phyloP scores from a whole-genome alignment of 2,329 filamentous ascomycete species.

The Xylaria hypoxylon region DNA sequence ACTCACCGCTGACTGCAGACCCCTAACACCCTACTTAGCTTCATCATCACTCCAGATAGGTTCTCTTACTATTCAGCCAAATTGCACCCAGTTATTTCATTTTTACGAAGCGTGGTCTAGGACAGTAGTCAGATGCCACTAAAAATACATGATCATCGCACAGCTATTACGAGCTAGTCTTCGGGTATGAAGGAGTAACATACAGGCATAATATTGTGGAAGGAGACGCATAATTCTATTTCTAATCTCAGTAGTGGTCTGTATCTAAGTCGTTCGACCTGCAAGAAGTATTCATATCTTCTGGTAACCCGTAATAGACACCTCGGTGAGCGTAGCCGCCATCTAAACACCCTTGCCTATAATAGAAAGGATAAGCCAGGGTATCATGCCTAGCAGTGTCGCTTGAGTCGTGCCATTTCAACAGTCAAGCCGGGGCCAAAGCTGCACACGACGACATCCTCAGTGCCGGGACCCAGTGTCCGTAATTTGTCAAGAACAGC shows the following conservation, averaged over 20 bases:
- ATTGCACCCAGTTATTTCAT: background rate
- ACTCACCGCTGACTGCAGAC: too few relatives aligned
- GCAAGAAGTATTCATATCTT: background rate
- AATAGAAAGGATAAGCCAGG: background rate
- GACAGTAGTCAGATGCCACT: too few relatives aligned
- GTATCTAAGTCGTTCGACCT: too few relatives aligned
- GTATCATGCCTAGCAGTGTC: constrained; percentile 28
- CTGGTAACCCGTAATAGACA: background rate
- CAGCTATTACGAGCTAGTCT: background rate
- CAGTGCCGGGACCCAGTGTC: constrained; percentile 30
- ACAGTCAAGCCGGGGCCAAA: constrained; percentile 38
- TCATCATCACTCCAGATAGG: too few relatives aligned
- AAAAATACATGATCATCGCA: background rate
- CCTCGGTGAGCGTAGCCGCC: background rate
- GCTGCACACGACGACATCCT: constrained; percentile 35
- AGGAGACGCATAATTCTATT: background rate
- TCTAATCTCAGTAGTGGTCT: background rate
- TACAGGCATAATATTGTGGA: background rate
- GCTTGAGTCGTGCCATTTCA: constrained; percentile 38
- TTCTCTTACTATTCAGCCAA: too few relatives aligned
- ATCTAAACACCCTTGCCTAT: background rate
- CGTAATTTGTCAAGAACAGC: constrained; percentile 37
- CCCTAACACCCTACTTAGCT: too few relatives aligned
- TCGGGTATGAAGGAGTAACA: background rate
- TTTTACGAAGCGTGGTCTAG: background rate